Conservation (phyloP, 441 rosid species). For the Populus trichocarpa region DNA sequence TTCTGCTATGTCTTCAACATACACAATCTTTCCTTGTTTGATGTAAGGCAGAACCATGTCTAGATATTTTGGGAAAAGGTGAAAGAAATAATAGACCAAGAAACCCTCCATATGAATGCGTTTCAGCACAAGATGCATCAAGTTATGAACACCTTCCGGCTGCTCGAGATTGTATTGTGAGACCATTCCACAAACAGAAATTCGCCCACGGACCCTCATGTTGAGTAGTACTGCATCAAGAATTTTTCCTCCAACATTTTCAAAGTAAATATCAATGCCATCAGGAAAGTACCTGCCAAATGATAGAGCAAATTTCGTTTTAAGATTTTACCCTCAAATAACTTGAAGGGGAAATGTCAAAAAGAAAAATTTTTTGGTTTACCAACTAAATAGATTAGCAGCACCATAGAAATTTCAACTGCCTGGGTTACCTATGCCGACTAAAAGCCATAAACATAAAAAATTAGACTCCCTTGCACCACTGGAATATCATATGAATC, state of each 20-base stretch:
- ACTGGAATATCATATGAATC: not conserved
- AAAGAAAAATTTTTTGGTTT: not conserved
- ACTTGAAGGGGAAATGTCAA: not conserved
- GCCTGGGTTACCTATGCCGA: not conserved
- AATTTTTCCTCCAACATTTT: not conserved
- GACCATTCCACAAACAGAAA: not conserved
- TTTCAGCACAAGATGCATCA: not conserved
- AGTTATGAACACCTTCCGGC: not conserved
- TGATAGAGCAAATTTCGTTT: not conserved
- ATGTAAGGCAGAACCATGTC: not conserved
- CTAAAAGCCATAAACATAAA: not conserved
- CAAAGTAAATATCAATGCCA: not conserved
- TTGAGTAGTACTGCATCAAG: not conserved
- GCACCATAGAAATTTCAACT: not conserved
- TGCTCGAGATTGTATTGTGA: not conserved
- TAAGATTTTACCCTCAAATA: not conserved
- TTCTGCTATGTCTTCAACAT: not conserved
- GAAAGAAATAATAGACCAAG: not conserved
- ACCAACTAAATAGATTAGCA: not conserved
- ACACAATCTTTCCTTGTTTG: not conserved
- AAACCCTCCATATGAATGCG: not conserved
- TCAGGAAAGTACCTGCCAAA: not conserved
- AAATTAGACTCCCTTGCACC: not conserved
- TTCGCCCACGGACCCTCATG: not conserved
- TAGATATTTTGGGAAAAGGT: not conserved